Evolutionary conservation across 208 protist species (phyloP), one percentile per base, ranked within the genome.

Genomic region (Acanthamoeba healyi): DNA sequence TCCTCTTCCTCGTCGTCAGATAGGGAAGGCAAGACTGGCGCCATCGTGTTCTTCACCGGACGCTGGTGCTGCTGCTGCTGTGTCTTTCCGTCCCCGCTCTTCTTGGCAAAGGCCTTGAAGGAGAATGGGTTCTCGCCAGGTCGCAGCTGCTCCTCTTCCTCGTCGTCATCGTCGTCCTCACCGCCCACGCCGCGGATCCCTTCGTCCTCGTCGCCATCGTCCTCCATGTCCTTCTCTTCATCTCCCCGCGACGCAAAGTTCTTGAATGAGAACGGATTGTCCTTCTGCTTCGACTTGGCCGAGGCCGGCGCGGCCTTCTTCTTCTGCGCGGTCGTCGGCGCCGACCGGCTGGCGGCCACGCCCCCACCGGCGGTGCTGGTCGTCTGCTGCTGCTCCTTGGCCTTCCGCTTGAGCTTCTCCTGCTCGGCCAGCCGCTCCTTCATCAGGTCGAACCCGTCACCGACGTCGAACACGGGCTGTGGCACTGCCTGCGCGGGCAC

Each of bases 261-360:
- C 82, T 90, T 90, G 82, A 90, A 90, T 6, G 82, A 90, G 82
- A 90, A 90, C 10, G 82, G 82, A 22, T 90, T 90, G 51, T 90
- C 82, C 74, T 84, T 56, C n/a, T 58, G 54, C 74, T 84, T 84
- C 4, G 19, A 19, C 72, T 81, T 81, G 12, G 63, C 17, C 51
- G 51, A 58, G 14, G 51, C 51, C 51, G 51, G 51, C 51, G 51
- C 46, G 46, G 46, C 81, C 38, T 82, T 26, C 42, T 82, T 46
- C 72, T 51, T 46, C 14, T 15, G n/a, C n/a, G n/a, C n/a, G n/a
- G n/a, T n/a, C n/a, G n/a, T n/a, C n/a, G n/a, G n/a, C n/a, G n/a
- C n/a, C n/a, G n/a, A n/a, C n/a, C n/a, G n/a, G 51, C n/a, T 34
- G 65, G 15, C 65, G 67, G 42, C 42, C 42, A 29, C 74, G 4